Evolutionary conservation across 305 asterid genomes (phyloP).

Genomic region (Plantago lanceolata): DNA sequence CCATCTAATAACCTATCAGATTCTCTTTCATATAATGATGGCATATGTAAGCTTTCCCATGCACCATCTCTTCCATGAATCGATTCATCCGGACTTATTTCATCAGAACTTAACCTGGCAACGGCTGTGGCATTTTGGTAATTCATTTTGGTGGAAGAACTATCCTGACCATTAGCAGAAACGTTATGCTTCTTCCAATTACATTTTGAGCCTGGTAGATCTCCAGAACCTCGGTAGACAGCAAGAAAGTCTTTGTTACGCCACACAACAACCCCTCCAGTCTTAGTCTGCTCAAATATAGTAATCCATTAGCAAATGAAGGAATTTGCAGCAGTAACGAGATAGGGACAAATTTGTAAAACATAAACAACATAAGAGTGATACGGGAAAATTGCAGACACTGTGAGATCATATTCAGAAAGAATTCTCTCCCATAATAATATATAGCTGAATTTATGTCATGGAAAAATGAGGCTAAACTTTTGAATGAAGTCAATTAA

Average conservation of each 20-base stretch:
- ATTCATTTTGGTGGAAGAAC: constrained; percentile 25
- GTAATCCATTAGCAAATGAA: constrained; percentile 22
- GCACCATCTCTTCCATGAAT: constrained; percentile 30
- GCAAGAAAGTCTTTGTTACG: constrained; percentile 62
- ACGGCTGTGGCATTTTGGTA: constrained; percentile 17
- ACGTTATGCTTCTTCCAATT: constrained; percentile 19
- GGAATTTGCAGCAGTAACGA: neutral
- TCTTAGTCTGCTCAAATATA: constrained; percentile 59
- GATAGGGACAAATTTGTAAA: neutral
- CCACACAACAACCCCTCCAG: constrained; percentile 83
- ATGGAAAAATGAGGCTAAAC: neutral
- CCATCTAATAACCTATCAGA: constrained; percentile 79
- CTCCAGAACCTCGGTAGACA: constrained; percentile 65
- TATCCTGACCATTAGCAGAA: constrained; percentile 24
- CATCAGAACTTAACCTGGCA: constrained; percentile 23
- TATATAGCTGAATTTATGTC: neutral
- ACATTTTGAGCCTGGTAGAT: constrained; percentile 27
- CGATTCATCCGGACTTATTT: constrained; percentile 30
- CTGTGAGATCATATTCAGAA: neutral
- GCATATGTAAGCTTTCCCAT: constrained; percentile 32
- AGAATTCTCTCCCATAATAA: neutral
- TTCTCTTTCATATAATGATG: constrained; percentile 80
- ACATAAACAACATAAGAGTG: no score
- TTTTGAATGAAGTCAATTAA: no score
- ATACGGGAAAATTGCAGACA: neutral